Percentiles rank a stretch among this genome's conserved stretches.
Conservation (phyloP, 164 flowering plant genomes). For the Akebia trifoliata region DNA sequence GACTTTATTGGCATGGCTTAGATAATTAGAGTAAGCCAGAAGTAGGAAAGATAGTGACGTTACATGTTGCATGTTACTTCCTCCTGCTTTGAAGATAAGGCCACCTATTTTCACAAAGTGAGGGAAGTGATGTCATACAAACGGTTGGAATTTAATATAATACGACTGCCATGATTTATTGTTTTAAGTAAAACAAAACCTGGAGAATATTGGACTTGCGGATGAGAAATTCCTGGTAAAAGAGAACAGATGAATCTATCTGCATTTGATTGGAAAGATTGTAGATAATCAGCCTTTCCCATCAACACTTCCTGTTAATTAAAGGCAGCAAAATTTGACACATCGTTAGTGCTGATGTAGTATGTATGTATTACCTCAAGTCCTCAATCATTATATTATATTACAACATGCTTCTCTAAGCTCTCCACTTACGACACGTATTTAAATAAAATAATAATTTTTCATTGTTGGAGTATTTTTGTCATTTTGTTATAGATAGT, state of each 20-base stretch:
- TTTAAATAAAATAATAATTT: neutral
- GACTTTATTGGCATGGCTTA: conserved; percentile 78
- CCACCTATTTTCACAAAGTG: conserved; percentile 50
- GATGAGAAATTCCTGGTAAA: conserved; percentile 69
- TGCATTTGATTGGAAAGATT: conserved; percentile 66
- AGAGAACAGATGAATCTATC: conserved; percentile 83
- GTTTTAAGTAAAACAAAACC: conserved; percentile 31
- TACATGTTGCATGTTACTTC: conserved; percentile 98
- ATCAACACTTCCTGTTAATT: conserved; percentile 73
- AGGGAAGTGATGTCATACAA: conserved; percentile 3
- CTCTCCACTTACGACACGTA: too few relatives aligned
- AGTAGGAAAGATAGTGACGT: conserved; percentile 89
- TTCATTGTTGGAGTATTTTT: neutral
- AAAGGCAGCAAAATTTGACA: neutral
- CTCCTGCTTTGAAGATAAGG: conserved; percentile 79
- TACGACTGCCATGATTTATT: neutral
- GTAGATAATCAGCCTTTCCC: conserved; percentile 70
- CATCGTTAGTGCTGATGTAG: too few relatives aligned
- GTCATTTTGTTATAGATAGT: too few relatives aligned
- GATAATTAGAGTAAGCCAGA: conserved; percentile 80
- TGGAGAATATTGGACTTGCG: conserved; percentile 89
- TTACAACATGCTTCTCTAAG: too few relatives aligned
- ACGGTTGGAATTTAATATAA: neutral
- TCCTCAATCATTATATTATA: too few relatives aligned
- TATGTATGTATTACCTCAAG: too few relatives aligned